Percentiles rank a stretch among this genome's conserved stretches.
phyloP scores from a whole-genome alignment of 768 basidiomycete species.

The Trametes cubensis region DNA sequence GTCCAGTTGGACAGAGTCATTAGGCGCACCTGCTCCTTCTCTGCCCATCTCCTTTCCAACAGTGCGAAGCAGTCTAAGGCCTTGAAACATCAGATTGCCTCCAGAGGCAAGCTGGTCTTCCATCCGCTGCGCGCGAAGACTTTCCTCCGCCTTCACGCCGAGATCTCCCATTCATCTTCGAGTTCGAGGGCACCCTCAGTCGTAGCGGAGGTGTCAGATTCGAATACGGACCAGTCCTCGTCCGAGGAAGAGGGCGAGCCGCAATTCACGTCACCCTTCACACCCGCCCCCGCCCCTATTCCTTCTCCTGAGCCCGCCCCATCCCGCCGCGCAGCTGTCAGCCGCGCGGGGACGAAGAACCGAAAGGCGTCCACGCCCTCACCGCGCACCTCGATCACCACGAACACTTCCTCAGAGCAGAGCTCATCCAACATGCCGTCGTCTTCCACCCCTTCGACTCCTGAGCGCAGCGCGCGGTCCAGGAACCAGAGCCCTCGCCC shows the following conservation, averaged over 20 bases:
- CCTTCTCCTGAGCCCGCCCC: not conserved
- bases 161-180: not conserved
- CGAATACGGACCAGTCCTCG: not conserved
- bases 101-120: not conserved
- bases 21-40: slow-evolving; percentile 1
- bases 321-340: not conserved
- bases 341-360: not conserved
- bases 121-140: not conserved
- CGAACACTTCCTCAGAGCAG: not conserved
- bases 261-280: not conserved
- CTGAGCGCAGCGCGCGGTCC: slow-evolving; percentile 1
- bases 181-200: not conserved
- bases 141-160: not conserved
- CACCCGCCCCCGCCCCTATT: not conserved
- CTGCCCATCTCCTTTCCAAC: slow-evolving; percentile 6
- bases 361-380: not conserved
- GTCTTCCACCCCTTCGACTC: not conserved
- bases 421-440: not conserved
- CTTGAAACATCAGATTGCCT: not conserved
- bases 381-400: not conserved
- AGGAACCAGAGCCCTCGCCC: not conserved
- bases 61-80: not conserved
- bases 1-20: not conserved
- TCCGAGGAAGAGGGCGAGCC: not conserved
- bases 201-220: not conserved